Conservation (phyloP, 2,329 filamentous ascomycete genomes). For the Fusarium heterosporum region DNA sequence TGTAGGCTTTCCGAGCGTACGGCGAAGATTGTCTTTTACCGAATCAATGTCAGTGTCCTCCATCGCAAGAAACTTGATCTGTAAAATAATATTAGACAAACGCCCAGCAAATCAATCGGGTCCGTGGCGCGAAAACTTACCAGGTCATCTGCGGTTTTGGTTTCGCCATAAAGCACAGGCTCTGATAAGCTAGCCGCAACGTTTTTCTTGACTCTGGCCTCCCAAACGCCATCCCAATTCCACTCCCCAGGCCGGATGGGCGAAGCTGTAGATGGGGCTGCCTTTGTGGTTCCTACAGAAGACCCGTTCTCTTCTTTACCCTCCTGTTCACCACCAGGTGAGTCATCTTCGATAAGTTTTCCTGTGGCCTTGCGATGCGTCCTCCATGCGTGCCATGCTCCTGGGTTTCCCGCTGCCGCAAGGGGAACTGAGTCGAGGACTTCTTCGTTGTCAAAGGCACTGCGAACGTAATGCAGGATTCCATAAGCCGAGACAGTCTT, state of each 20-base stretch:
- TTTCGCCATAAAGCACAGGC: conserved; percentile 78
- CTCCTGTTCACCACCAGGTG: not conserved
- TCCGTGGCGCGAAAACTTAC: conserved; percentile 61
- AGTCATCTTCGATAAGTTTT: conserved; percentile 40
- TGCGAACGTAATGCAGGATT: conserved; percentile 83
- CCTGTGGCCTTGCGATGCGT: conserved; percentile 66
- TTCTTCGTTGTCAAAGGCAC: conserved; percentile 80
- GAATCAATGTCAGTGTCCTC: conserved; percentile 69
- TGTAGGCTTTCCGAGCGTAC: conserved; percentile 57
- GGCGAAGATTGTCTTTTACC: conserved; percentile 68
- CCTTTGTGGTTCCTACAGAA: conserved; percentile 24
- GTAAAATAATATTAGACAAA: conserved; percentile 27
- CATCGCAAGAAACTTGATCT: conserved; percentile 76
- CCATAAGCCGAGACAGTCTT: conserved; percentile 69
- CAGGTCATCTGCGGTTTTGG: conserved; percentile 74
- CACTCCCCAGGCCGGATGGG: conserved; percentile 76
- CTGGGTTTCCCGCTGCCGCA: conserved; percentile 86
- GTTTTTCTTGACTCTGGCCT: conserved; percentile 84
- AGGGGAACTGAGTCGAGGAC: conserved; percentile 84
- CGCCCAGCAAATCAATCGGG: no score
- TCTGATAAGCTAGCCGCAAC: conserved; percentile 84
- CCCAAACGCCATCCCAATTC: conserved; percentile 99
- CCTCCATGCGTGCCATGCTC: conserved; percentile 94
- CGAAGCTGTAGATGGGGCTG: conserved; percentile 5
- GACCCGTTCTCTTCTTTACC: conserved; percentile 1